Evolutionary conservation across 257 asterid species (phyloP).

Genomic region (Solanum ossicruentum): DNA sequence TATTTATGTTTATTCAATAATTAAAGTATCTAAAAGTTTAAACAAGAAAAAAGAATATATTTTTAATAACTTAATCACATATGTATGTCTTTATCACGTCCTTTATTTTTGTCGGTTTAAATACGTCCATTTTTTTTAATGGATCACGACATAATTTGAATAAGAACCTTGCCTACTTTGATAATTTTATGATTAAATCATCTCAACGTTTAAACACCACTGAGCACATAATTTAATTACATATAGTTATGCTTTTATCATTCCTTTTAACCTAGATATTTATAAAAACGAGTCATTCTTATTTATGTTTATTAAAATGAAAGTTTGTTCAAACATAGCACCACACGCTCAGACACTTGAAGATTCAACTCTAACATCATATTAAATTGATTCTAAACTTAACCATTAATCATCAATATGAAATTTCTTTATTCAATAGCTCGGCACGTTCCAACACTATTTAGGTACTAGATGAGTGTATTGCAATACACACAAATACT

Average conservation of each 20-base stretch:
- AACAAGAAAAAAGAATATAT: not conserved
- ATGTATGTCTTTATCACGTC: not conserved
- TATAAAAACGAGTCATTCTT: not conserved
- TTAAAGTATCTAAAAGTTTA: not conserved
- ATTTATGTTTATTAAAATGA: not conserved
- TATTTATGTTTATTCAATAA: not conserved
- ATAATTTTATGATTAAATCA: not conserved
- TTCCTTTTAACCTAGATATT: not conserved
- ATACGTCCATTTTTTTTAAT: not conserved
- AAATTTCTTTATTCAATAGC: no score
- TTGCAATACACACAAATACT: no score
- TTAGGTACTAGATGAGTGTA: no score
- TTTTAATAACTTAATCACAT: no score
- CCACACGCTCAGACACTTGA: no score
- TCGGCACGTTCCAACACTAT: no score
- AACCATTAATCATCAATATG: no score
- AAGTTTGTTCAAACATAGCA: no score
- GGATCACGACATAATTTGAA: not conserved
- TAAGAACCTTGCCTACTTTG: not conserved
- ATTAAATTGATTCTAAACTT: not conserved
- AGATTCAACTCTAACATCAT: no score
- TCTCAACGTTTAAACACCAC: not conserved
- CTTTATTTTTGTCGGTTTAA: not conserved
- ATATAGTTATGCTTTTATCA: not conserved
- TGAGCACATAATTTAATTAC: not conserved